These are phyloP conservation scores for Miscanthus lutarioriparius DNA, from an alignment of 176 grass and related monocot genomes.

Conservation along the genomic window DNA sequence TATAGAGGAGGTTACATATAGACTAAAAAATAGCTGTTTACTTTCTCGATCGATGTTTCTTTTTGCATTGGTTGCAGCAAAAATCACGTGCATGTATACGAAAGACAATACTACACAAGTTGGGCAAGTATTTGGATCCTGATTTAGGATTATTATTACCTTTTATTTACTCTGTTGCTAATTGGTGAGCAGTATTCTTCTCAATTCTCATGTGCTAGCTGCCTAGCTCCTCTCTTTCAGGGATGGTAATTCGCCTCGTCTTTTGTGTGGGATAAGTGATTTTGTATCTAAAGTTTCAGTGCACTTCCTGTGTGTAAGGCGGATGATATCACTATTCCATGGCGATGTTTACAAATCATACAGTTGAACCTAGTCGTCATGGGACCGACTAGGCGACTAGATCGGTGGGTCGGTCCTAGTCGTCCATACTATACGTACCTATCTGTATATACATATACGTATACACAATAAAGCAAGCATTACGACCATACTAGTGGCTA, in stretches of 20 bases:
- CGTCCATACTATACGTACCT: too few species aligned
- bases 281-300: neutral
- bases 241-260: neutral
- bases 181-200: neutral
- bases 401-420: too few species aligned
- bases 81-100: constrained; percentile 25
- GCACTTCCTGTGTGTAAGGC: neutral
- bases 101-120: constrained; percentile 26
- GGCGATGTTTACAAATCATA: neutral
- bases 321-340: neutral
- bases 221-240: neutral
- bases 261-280: neutral
- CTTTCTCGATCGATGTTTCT: neutral
- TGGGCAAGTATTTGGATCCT: neutral
- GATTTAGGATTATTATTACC: neutral
- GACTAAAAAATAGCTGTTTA: constrained; percentile 9
- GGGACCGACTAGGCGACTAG: too few species aligned
- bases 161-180: neutral
- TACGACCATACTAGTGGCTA: too few species aligned
- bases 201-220: neutral
- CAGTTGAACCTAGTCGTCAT: neutral
- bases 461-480: too few species aligned
- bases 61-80: neutral
- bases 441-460: too few species aligned
- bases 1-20: constrained; percentile 20